Conservation (phyloP, 495 filamentous ascomycete genomes). For the Xylaria cubensis region DNA sequence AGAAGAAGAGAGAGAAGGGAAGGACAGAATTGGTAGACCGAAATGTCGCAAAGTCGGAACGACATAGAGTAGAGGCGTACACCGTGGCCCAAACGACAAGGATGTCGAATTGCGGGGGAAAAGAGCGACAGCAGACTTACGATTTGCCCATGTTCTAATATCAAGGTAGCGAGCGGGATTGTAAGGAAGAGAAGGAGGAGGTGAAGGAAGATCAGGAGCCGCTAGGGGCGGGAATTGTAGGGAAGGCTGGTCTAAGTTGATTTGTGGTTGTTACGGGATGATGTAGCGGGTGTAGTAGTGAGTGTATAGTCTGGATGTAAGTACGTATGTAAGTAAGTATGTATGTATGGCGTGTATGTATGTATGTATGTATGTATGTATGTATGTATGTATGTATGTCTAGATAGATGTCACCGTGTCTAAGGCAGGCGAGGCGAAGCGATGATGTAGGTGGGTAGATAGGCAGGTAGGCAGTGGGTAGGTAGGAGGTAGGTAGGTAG, state of each 20-base stretch:
- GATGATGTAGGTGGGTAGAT: background rate
- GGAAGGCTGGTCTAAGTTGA: background rate
- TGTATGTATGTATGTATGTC: background rate
- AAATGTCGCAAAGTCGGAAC: conserved; percentile 2
- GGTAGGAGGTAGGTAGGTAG: background rate
- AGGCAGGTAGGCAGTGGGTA: no score
- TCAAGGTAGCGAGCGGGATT: conserved; percentile 13
- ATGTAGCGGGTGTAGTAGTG: no score
- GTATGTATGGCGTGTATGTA: background rate
- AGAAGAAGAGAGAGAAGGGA: background rate
- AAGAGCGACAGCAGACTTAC: conserved; percentile 43
- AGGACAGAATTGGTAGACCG: background rate
- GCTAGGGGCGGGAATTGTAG: conserved; percentile 2
- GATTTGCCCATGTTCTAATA: conserved; percentile 53
- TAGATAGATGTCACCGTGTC: background rate
- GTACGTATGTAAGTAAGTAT: background rate
- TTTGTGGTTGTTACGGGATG: background rate
- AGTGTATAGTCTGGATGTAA: background rate
- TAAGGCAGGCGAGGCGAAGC: conserved; percentile 11
- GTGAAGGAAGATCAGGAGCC: background rate
- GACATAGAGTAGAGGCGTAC: background rate
- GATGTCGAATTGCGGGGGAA: conserved; percentile 13
- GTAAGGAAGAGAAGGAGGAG: background rate
- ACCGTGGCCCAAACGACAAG: conserved; percentile 21
- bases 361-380: background rate